Conservation (phyloP, 257 asterid genomes). For the Solanum infundibuliforme region DNA sequence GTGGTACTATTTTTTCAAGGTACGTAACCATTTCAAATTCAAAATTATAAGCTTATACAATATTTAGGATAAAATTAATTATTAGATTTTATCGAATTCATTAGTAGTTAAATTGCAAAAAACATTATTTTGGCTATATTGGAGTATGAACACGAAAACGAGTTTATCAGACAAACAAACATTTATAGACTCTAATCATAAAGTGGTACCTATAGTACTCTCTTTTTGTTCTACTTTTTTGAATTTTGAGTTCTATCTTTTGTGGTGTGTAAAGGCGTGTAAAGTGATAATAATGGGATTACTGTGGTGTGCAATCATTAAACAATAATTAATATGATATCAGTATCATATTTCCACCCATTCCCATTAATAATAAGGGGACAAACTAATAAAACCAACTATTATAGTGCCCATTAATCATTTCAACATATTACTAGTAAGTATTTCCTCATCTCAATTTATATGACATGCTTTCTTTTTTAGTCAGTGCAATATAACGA, state of each 20-base stretch:
- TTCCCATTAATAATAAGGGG: background rate
- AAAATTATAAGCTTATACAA: background rate
- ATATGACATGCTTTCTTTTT: background rate
- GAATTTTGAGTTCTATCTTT: background rate
- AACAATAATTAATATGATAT: background rate
- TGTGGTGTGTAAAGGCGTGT: background rate
- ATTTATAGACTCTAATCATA: background rate
- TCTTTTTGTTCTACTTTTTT: background rate
- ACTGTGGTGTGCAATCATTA: background rate
- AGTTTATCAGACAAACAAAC: background rate
- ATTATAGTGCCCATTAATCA: background rate
- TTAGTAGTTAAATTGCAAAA: background rate
- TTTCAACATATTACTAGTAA: background rate
- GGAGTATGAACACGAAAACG: background rate
- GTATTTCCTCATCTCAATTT: background rate
- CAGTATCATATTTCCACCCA: background rate
- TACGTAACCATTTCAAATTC: background rate
- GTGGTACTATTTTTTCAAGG: constrained; percentile 96
- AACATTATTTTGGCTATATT: background rate
- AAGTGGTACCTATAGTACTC: background rate
- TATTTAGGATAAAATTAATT: too few relatives aligned
- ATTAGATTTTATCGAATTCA: background rate
- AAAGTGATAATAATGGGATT: background rate
- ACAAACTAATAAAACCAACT: background rate
- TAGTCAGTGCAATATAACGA: too few relatives aligned